Evolutionary conservation across 2,329 filamentous ascomycete genomes (phyloP).

Genomic region (Madurella mycetomatis): DNA sequence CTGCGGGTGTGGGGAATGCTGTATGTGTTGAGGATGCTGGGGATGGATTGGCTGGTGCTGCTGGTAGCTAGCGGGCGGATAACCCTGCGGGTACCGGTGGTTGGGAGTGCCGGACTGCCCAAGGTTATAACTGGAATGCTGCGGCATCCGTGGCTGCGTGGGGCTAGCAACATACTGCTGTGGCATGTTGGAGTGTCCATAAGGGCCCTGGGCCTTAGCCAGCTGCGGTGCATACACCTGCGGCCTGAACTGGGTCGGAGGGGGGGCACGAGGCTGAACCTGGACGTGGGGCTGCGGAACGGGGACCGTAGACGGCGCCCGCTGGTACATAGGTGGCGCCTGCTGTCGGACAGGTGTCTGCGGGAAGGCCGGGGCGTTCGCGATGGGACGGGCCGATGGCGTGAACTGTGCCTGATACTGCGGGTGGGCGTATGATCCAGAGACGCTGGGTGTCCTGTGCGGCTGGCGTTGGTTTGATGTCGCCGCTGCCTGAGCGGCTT

Average conservation of each 20-base stretch:
- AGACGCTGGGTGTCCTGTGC: conserved; percentile 36
- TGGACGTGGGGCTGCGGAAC: conserved; percentile 39
- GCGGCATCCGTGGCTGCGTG: conserved; percentile 41
- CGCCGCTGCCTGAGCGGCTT: conserved; percentile 30
- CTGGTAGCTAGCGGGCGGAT: conserved; percentile 24
- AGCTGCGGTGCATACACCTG: conserved; percentile 49
- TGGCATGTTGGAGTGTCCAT: conserved; percentile 47
- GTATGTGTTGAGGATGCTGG: conserved; percentile 24
- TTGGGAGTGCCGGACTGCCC: conserved; percentile 39
- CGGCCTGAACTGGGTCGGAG: conserved; percentile 45
- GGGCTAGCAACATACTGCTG: conserved; percentile 41
- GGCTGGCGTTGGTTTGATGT: conserved; percentile 30
- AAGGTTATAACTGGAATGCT: conserved; percentile 38
- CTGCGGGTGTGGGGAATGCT: conserved; percentile 30
- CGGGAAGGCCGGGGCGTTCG: conserved; percentile 36
- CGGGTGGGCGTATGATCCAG: conserved; percentile 39
- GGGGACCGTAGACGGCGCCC: conserved; percentile 37
- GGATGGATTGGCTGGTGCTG: conserved; percentile 31
- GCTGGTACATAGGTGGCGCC: conserved; percentile 32
- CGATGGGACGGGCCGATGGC: conserved; percentile 43
- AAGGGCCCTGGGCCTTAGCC: conserved; percentile 49
- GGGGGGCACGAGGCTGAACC: conserved; percentile 33
- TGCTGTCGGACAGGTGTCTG: conserved; percentile 41
- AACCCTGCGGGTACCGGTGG: conserved; percentile 36
- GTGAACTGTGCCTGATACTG: conserved; percentile 46